These are phyloP conservation scores for Corinectria fuckeliana DNA, from an alignment of 2,329 filamentous ascomycete genomes.

Conservation along the genomic window DNA sequence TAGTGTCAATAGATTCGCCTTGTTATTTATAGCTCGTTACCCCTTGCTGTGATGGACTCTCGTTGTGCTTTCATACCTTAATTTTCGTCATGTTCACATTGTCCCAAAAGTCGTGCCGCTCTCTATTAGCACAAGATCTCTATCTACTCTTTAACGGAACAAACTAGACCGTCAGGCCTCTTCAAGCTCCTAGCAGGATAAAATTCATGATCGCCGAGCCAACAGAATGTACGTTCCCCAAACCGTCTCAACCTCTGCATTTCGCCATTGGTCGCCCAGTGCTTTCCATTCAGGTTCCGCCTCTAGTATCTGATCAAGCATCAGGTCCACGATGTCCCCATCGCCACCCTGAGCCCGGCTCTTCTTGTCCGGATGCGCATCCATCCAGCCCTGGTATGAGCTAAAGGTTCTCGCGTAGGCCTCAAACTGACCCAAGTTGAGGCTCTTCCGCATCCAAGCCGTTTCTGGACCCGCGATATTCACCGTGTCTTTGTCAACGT, in stretches of 20 bases:
- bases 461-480: slow-evolving; percentile 41
- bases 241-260: slow-evolving; percentile 62
- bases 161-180: not conserved
- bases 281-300: slow-evolving; percentile 60
- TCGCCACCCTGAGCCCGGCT: slow-evolving; percentile 59
- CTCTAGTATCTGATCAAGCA: slow-evolving; percentile 64
- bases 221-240: slow-evolving; percentile 68
- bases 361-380: slow-evolving; percentile 57
- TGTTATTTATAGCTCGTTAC: slow-evolving; percentile 9
- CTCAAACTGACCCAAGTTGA: slow-evolving; percentile 65
- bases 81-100: not conserved
- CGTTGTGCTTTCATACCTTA: slow-evolving; percentile 2
- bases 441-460: slow-evolving; percentile 58
- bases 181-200: not conserved
- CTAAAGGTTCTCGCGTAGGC: slow-evolving; percentile 69
- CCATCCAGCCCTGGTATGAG: slow-evolving; percentile 63
- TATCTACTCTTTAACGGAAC: too few relatives aligned
- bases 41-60: not conserved
- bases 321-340: slow-evolving; percentile 67
- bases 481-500: slow-evolving; percentile 55
- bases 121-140: too few relatives aligned
- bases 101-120: slow-evolving; percentile 11
- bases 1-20: not conserved
- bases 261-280: slow-evolving; percentile 56
- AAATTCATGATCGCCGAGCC: slow-evolving; percentile 41